These are phyloP conservation scores for Hericium erinaceus DNA, from an alignment of 768 basidiomycete species.

Conservation along the genomic window DNA sequence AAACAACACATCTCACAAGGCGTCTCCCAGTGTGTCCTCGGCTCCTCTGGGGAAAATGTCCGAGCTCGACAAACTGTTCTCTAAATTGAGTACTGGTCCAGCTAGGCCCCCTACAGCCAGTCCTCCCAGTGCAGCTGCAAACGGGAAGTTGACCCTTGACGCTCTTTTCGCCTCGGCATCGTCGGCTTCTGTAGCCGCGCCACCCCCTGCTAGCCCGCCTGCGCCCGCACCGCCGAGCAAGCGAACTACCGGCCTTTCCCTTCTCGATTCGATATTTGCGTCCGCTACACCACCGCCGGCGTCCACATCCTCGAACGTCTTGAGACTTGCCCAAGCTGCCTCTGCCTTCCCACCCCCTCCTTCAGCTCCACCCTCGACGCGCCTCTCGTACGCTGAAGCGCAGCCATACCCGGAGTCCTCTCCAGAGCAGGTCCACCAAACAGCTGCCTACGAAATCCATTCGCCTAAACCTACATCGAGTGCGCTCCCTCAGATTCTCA, in stretches of 20 bases:
- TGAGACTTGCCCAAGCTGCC: background rate
- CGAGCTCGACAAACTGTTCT: conserved; percentile 35
- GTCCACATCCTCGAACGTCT: background rate
- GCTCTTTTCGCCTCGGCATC: conserved; percentile 34
- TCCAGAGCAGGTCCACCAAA: conserved; percentile 8
- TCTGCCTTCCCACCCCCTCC: conserved; percentile 13
- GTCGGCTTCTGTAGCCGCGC: background rate
- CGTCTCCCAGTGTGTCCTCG: background rate
- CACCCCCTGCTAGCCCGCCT: conserved; percentile 10
- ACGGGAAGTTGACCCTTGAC: conserved; percentile 31
- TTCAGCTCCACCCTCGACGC: conserved; percentile 12
- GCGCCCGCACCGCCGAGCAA: conserved; percentile 16
- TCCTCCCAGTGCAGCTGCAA: conserved; percentile 9
- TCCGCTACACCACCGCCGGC: conserved; percentile 37
- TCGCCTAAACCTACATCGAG: conserved; percentile 49
- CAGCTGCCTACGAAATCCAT: conserved; percentile 28
- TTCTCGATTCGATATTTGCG: conserved; percentile 67
- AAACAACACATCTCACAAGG: background rate
- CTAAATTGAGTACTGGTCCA: conserved; percentile 27
- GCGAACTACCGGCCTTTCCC: conserved; percentile 37
- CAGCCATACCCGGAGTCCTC: conserved; percentile 7
- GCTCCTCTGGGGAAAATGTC: conserved; percentile 14
- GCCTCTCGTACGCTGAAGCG: conserved; percentile 16
- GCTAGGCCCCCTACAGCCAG: conserved; percentile 15
- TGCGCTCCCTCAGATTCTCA: conserved; percentile 54